phyloP scores from a whole-genome alignment of 1,284 basidiomycete species.

The Tilletiopsis washingtonensis region DNA sequence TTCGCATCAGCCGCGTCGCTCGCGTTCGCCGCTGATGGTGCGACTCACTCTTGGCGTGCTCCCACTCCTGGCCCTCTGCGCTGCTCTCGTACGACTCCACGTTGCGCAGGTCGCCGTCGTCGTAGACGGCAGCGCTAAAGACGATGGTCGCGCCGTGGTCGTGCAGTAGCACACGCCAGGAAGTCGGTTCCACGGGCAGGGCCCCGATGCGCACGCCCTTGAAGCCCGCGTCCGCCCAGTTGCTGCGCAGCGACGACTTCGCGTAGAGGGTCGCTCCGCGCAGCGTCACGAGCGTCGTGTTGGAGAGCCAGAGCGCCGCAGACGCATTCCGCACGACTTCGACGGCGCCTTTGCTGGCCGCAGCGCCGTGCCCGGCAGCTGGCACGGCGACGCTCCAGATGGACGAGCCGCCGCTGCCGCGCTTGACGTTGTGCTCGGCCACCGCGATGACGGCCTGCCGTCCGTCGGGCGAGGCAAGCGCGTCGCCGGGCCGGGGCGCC shows the following conservation, averaged over 20 bases:
- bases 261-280: background rate
- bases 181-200: conserved; percentile 1
- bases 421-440: background rate
- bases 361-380: too few relatives aligned
- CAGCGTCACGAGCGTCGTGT: background rate
- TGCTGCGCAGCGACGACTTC: background rate
- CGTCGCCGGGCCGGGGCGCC: too few relatives aligned
- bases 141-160: conserved; percentile 9
- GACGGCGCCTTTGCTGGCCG: background rate
- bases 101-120: conserved; percentile 16
- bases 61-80: conserved; percentile 13
- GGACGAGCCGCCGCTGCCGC: too few relatives aligned
- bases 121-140: conserved; percentile 26
- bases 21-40: background rate
- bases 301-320: conserved; percentile 5
- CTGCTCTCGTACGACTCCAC: conserved; percentile 13
- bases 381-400: too few relatives aligned
- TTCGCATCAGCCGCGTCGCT: background rate
- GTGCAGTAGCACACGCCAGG: background rate
- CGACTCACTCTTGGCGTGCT: conserved; percentile 6
- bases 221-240: background rate
- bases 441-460: background rate
- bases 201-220: background rate
- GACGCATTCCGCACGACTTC: background rate
- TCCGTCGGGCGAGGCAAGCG: background rate